Evolutionary conservation across 306 rosid genomes (phyloP).

Genomic region (Pterocarpus macrocarpus): DNA sequence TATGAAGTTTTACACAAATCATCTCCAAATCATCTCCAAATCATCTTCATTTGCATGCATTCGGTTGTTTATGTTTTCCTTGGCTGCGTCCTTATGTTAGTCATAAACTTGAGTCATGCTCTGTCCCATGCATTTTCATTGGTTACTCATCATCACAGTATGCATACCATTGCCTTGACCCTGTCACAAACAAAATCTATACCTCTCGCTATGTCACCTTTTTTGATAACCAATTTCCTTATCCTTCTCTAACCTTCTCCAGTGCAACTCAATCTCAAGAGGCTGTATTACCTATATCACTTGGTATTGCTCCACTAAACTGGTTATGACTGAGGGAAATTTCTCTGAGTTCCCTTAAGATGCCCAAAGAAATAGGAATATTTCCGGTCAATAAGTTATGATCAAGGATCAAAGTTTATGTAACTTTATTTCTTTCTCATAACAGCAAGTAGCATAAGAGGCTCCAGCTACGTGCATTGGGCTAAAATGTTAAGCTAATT

Average conservation of each 20-base stretch:
- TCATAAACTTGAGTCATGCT: background rate
- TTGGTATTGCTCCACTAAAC: conserved; percentile 61
- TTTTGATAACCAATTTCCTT: background rate
- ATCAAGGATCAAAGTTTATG: conserved; percentile 53
- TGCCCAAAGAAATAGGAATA: conserved; percentile 65
- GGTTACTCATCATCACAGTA: background rate
- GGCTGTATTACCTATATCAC: conserved; percentile 40
- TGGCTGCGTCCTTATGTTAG: background rate
- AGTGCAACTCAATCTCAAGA: too few species aligned
- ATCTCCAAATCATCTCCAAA: background rate
- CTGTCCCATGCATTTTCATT: background rate
- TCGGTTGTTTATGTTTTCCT: background rate
- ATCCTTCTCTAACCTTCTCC: background rate
- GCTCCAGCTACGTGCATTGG: too few species aligned
- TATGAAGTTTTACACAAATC: background rate
- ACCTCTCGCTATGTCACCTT: background rate
- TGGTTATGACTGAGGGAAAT: conserved; percentile 58
- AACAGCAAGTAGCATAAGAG: too few species aligned
- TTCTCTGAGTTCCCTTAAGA: conserved; percentile 53
- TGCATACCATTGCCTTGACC: background rate
- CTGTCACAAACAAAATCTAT: background rate
- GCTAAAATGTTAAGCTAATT: too few species aligned
- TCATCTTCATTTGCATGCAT: background rate
- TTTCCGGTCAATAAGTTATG: conserved; percentile 62
- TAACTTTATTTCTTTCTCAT: too few species aligned